Evolutionary conservation across 108 stramenopile species (phyloP), one percentile per base, ranked within the genome.

Genomic region (Bacterosira constricta): DNA sequence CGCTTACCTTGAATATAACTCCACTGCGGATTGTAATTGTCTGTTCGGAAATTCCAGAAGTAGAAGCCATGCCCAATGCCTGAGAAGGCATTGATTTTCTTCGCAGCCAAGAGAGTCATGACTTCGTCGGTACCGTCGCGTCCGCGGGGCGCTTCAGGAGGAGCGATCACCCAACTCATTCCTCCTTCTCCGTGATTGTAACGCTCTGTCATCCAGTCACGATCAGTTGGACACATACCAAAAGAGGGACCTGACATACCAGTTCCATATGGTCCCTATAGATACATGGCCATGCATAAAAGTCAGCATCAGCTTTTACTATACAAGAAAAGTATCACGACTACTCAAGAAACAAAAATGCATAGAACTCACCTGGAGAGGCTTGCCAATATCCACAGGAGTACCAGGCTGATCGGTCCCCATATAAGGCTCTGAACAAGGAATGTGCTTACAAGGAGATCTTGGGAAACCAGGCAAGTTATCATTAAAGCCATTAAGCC

Each of bases 401-500:
- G 95, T 89, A 11, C 92, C 91, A n/a, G 96, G 96, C 66, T 95
- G 93, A 7, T 81, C 89, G 3, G 62, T 45, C 8, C 89, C 91
- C 94, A 96, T 91, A 75, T 97, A 97, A 0, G 96, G 92, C 38
- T 75, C 73, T 13, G 89, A 72, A 75, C 96, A 97, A 0, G 84
- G 84, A 25, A 90, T 87, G 26, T 85, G 89, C 63, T 92, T 86
- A 73, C 96, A 97, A 9, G 87, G 87, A 51, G 83, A 71, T 21
- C 90, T 76, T n/a, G 90, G 90, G 56, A 88, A 91, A 30, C 90
- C 90, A 25, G 90, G 86, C 39, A 91, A 62, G 46, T 89, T 89
- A 58, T 92, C 97, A 72, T 97, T 95, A 81, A 97, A 96, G 12
- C 97, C 97, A 75, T 97, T 97, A 32, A 97, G 74, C 97, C 97